phyloP scores from a whole-genome alignment of 2,329 filamentous ascomycete species.

The Fusarium domesticum region DNA sequence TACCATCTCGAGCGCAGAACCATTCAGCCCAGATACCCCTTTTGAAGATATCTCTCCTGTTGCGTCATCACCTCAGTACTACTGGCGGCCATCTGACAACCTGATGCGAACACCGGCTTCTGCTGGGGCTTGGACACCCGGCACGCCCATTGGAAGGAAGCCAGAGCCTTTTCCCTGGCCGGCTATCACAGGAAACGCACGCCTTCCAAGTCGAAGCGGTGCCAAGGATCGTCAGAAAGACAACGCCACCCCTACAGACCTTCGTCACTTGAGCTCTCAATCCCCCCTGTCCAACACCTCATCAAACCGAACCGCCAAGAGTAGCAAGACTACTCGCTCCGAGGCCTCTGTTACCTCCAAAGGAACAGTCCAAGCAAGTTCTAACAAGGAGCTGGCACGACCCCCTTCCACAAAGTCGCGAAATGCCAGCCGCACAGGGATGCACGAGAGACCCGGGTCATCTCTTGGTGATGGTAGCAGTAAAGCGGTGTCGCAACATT shows the following conservation, averaged over 20 bases:
- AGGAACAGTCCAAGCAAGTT: not conserved
- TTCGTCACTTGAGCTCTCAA: not conserved
- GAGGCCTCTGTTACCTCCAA: constrained; percentile 5
- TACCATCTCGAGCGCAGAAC: constrained; percentile 5
- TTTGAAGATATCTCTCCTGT: constrained; percentile 20
- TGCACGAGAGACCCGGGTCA: constrained; percentile 25
- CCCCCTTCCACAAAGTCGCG: constrained; percentile 30
- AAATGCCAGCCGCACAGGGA: constrained; percentile 33
- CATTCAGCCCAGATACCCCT: constrained; percentile 12
- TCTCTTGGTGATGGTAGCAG: not conserved
- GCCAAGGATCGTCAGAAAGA: not conserved
- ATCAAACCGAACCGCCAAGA: constrained; percentile 6
- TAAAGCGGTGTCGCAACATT: constrained; percentile 19
- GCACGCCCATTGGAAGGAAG: constrained; percentile 19
- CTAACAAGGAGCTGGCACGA: not conserved
- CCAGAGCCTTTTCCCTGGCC: constrained; percentile 26
- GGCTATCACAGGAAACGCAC: constrained; percentile 6
- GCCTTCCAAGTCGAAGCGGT: constrained; percentile 1
- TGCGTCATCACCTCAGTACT: constrained; percentile 15
- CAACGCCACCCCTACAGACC: not conserved
- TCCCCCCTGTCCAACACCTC: constrained; percentile 9
- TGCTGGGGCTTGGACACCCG: constrained; percentile 7
- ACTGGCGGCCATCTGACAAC: constrained; percentile 21
- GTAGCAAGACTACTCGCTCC: constrained; percentile 3
- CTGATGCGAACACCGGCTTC: constrained; percentile 16